A percentile compares a stretch with the other conserved stretches of the same genome.
These are phyloP conservation scores for Penicillium glabrum DNA, from an alignment of 2,329 filamentous ascomycete species.

Conservation along the genomic window DNA sequence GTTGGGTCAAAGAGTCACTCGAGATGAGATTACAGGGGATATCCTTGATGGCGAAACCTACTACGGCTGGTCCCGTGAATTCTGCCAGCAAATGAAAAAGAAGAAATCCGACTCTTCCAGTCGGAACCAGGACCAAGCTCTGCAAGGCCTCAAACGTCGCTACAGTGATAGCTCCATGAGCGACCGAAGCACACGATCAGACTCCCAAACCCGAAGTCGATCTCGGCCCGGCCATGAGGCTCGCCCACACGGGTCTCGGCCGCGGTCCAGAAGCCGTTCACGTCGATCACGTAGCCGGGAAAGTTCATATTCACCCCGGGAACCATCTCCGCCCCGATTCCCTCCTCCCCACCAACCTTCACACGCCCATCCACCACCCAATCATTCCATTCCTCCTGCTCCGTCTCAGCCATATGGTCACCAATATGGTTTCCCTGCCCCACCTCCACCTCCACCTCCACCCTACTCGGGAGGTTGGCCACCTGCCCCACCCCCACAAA, in stretches of 20 bases:
- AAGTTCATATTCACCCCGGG: constrained; percentile 35
- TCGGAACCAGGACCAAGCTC: constrained; percentile 52
- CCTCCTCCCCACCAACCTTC: constrained; percentile 21
- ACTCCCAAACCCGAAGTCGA: constrained; percentile 30
- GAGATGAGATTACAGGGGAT: constrained; percentile 67
- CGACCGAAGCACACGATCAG: constrained; percentile 29
- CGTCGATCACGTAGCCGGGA: constrained; percentile 29
- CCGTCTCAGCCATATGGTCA: constrained; percentile 5
- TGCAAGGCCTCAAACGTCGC: constrained; percentile 39
- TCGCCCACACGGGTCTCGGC: constrained; percentile 25
- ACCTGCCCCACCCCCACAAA: constrained; percentile 31
- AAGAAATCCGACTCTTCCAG: constrained; percentile 35
- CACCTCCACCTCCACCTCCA: constrained; percentile 24
- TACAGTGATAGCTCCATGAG: constrained; percentile 40
- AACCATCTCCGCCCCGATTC: constrained; percentile 23
- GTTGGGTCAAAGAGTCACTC: constrained; percentile 67
- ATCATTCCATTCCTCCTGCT: constrained; percentile 12
- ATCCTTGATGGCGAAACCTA: constrained; percentile 70
- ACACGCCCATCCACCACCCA: constrained; percentile 14
- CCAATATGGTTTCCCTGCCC: constrained; percentile 19
- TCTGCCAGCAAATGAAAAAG: constrained; percentile 77
- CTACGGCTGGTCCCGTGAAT: constrained; percentile 81
- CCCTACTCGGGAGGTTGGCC: constrained; percentile 39
- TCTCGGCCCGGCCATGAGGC: constrained; percentile 25
- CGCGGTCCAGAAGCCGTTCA: constrained; percentile 18